Evolutionary conservation across 352 stramenopile species (phyloP), one percentile per base, ranked within the genome.

Genomic region (Elongisporangium prolatum): DNA sequence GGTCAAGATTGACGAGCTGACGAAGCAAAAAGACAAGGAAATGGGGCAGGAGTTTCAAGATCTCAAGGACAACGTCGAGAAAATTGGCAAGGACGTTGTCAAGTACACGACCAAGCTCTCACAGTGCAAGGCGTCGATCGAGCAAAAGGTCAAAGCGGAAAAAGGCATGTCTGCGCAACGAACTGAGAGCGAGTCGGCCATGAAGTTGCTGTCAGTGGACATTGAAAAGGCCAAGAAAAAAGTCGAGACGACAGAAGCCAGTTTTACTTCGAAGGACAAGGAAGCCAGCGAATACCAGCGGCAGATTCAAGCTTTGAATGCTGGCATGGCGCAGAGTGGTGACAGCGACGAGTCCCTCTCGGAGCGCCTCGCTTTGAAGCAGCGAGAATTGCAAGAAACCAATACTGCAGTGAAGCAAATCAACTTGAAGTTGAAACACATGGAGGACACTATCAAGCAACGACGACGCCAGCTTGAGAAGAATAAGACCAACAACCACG

Each of bases 401-500:
- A 86, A 75, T 57, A 94, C 86, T 20, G 70, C 77, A 1, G 74
- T 91, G 20, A 91, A 97, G 62, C 92, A 98, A 69, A 90, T 95
- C 22, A 88, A 96, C 50, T 86, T 98, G 67, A 97, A 97, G 63
- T 84, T 98, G 40, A 93, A 97, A 57, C 94, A 98, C 65, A 75
- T 97, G 59, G 81, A 86, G 48, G 95, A 97, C 56, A 91, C 65
- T 24, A 84, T 93, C 50, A 81, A 85, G 56, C 69, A 87, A 44
- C 93, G 93, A 66, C 78, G 77, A n/a, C 68, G 55, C 11, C 72
- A 90, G 21, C 74, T 93, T 18, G 68, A 89, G 34, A 70, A 91
- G 50, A 88, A 82, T 8, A 84, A 83, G 59, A 78, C 68, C 38
- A 89, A 91, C 61, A 95, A 93, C 57, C 74, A 74, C 52, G 84